phyloP scores from a whole-genome alignment of 2,329 filamentous ascomycete genomes.

The Eutypella sp. region DNA sequence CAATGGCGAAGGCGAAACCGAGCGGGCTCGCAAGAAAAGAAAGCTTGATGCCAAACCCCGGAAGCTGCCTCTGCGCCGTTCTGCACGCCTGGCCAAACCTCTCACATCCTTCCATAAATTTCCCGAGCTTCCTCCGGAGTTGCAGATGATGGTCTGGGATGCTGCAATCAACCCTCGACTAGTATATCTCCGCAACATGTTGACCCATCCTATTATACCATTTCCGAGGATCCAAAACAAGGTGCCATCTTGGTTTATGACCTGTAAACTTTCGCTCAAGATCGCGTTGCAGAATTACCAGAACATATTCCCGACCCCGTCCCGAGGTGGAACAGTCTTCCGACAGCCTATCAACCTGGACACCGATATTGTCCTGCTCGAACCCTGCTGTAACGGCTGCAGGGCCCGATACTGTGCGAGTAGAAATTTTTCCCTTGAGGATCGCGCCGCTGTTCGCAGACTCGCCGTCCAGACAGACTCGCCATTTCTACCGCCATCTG shows the following conservation, averaged over 20 bases:
- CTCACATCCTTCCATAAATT: slow-evolving; percentile 24
- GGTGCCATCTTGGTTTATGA: slow-evolving; percentile 22
- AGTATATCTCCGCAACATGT: slow-evolving; percentile 24
- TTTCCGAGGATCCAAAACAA: slow-evolving; percentile 18
- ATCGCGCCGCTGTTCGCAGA: slow-evolving; percentile 18
- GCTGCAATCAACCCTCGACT: slow-evolving; percentile 21
- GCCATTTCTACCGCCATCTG: slow-evolving; percentile 7
- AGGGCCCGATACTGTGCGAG: slow-evolving; percentile 23
- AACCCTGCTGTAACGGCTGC: slow-evolving; percentile 27
- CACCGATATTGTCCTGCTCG: slow-evolving; percentile 23
- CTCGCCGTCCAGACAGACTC: slow-evolving; percentile 26
- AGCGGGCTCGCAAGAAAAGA: slow-evolving; percentile 1
- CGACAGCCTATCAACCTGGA: slow-evolving; percentile 18
- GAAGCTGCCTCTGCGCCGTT: slow-evolving; percentile 16
- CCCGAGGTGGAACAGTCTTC: not conserved
- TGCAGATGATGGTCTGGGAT: slow-evolving; percentile 27
- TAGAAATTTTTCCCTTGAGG: slow-evolving; percentile 18
- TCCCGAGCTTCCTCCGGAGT: slow-evolving; percentile 18
- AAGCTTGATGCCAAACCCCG: not conserved
- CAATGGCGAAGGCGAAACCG: not conserved
- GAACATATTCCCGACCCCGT: slow-evolving; percentile 17
- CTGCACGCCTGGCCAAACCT: slow-evolving; percentile 22
- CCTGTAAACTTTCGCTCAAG: slow-evolving; percentile 13
- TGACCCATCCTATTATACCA: slow-evolving; percentile 3
- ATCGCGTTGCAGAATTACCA: slow-evolving; percentile 17